Evolutionary conservation across 805 yeast genomes (phyloP).

Genomic region (Starmerella potacharoeniae): DNA sequence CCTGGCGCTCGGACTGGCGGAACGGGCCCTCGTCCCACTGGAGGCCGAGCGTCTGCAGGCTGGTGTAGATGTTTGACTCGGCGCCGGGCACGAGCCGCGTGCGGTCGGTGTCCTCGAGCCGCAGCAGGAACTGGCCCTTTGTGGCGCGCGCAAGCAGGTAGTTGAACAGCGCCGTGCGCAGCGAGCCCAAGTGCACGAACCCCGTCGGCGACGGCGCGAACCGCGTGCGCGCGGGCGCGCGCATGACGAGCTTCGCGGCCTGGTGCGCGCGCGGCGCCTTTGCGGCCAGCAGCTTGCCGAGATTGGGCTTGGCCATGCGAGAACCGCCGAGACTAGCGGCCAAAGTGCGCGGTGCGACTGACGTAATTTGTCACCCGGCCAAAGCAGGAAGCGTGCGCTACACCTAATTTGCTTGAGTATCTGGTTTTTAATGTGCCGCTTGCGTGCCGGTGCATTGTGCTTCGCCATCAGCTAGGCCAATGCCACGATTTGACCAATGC

Average conservation of each 20-base stretch:
- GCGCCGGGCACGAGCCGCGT: conserved; percentile 70
- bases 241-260: not conserved
- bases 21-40: conserved; percentile 73
- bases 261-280: not conserved
- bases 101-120: conserved; percentile 91
- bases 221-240: conserved; percentile 62
- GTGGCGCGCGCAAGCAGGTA: conserved; percentile 70
- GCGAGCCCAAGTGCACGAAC: conserved; percentile 79
- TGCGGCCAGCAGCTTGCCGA: conserved; percentile 18
- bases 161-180: conserved; percentile 87
- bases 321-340: not conserved
- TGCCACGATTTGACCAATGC: no score
- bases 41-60: conserved; percentile 68
- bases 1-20: conserved; percentile 68
- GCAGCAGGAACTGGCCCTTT: conserved; percentile 64
- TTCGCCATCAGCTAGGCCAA: no score
- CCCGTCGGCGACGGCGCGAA: conserved; percentile 99
- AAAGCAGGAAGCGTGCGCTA: no score
- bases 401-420: no score
- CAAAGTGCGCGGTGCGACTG: no score
- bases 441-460: no score
- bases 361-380: no score
- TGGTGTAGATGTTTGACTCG: conserved; percentile 63
- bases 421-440: no score
- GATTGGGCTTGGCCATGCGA: conserved; percentile 17